Evolutionary conservation across 2,329 filamentous ascomycete species (phyloP).

Genomic region (Penicillium sp.): DNA sequence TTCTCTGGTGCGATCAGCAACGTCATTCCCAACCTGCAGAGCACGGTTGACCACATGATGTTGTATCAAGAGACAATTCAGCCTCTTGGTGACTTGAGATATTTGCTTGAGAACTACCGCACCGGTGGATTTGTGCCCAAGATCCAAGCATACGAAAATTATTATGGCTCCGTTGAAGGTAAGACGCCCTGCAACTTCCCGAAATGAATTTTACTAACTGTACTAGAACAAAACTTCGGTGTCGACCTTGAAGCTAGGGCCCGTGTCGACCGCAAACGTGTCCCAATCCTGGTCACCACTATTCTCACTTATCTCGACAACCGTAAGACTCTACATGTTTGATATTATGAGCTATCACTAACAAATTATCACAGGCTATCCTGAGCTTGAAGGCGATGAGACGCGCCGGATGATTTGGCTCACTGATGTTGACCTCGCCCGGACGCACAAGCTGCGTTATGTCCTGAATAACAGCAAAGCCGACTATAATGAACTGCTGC

Average conservation of each 20-base stretch:
- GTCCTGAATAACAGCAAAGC: constrained; percentile 85
- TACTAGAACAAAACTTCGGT: constrained; percentile 85
- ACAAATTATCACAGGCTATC: constrained; percentile 63
- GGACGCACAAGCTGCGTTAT: constrained; percentile 80
- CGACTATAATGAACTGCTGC: constrained; percentile 72
- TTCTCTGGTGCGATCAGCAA: constrained; percentile 98
- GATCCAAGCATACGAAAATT: constrained; percentile 95
- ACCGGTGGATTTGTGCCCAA: constrained; percentile 90
- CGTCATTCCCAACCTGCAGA: constrained; percentile 93
- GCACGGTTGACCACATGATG: constrained; percentile 98
- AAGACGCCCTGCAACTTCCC: constrained; percentile 12
- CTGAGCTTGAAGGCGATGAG: constrained; percentile 95
- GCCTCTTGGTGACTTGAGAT: constrained; percentile 83
- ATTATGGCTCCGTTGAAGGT: constrained; percentile 94
- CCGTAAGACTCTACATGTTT: constrained; percentile 44
- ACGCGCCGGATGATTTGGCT: constrained; percentile 91
- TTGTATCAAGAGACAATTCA: constrained; percentile 99
- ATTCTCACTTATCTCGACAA: constrained; percentile 94
- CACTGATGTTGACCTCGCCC: constrained; percentile 80
- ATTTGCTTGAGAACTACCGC: constrained; percentile 93
- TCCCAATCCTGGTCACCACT: constrained; percentile 87
- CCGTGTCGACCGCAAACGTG: constrained; percentile 89
- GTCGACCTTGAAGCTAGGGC: constrained; percentile 96
- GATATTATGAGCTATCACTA: neutral
- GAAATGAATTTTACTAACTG: constrained; percentile 11